Percentiles rank a stretch among this genome's conserved stretches.
Conservation (phyloP, 2,329 filamentous ascomycete genomes). For the Exophiala viscosa region DNA sequence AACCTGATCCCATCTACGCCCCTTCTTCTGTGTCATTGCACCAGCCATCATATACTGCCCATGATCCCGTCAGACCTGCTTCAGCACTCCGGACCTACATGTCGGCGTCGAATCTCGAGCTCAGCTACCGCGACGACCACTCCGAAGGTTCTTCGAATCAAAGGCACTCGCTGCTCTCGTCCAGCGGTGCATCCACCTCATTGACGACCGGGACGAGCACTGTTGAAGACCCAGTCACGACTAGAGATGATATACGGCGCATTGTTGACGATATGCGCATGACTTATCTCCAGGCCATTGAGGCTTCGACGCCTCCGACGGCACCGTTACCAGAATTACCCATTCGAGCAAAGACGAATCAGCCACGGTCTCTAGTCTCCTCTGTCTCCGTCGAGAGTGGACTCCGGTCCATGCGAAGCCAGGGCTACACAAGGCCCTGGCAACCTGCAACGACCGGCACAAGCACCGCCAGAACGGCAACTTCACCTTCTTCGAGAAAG, state of each 20-base stretch:
- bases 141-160: constrained; percentile 25
- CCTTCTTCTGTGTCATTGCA: constrained; percentile 10
- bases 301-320: constrained; percentile 18
- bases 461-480: constrained; percentile 11
- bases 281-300: constrained; percentile 28
- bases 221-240: constrained; percentile 20
- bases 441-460: constrained; percentile 8
- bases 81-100: constrained; percentile 1
- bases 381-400: constrained; percentile 19
- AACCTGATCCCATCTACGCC: constrained; percentile 1
- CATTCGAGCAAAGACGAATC: constrained; percentile 9
- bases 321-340: constrained; percentile 6
- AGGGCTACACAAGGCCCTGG: constrained; percentile 20
- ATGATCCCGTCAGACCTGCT: neutral
- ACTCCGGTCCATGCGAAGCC: constrained; percentile 10
- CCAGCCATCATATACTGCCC: neutral
- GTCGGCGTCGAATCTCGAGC: constrained; percentile 11
- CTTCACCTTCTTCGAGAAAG: constrained; percentile 3
- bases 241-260: constrained; percentile 27
- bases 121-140: constrained; percentile 17
- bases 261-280: constrained; percentile 29
- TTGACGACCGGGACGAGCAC: constrained; percentile 25
- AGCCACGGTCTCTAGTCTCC: constrained; percentile 19
- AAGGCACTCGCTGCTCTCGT: constrained; percentile 24
- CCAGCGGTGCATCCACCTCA: constrained; percentile 22